phyloP scores from a whole-genome alignment of 2,329 filamentous ascomycete genomes.

The Malbranchea zuffiana region DNA sequence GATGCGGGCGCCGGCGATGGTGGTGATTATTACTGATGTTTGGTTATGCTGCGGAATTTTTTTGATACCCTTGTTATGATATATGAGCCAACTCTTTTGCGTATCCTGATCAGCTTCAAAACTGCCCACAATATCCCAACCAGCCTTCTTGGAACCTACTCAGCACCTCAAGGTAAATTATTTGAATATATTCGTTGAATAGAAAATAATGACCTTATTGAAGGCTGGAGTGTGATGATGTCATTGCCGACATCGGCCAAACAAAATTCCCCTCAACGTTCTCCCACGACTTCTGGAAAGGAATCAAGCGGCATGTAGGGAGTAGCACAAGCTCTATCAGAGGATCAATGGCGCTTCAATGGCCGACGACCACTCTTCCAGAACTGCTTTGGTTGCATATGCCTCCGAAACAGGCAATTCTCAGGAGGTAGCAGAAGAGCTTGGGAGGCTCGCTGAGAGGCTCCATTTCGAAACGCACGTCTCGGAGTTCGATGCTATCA shows the following conservation, averaged over 20 bases:
- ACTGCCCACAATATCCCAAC: too few relatives aligned
- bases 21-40: slow-evolving; percentile 30
- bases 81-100: neutral
- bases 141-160: too few relatives aligned
- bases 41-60: slow-evolving; percentile 24
- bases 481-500: slow-evolving; percentile 63
- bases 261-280: neutral
- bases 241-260: slow-evolving; percentile 10
- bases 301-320: neutral
- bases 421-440: slow-evolving; percentile 78
- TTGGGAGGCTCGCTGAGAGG: slow-evolving; percentile 62
- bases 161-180: too few relatives aligned
- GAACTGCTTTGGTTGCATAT: slow-evolving; percentile 61
- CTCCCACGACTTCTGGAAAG: neutral
- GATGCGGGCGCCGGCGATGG: slow-evolving; percentile 44
- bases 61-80: slow-evolving; percentile 10
- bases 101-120: too few relatives aligned
- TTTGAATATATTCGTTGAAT: neutral
- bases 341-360: slow-evolving; percentile 3
- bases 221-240: slow-evolving; percentile 8
- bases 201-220: neutral
- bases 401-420: slow-evolving; percentile 92
- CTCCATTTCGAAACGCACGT: slow-evolving; percentile 68
- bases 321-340: too few relatives aligned
- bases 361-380: slow-evolving; percentile 4